Evolutionary conservation across 2,329 filamentous ascomycete species (phyloP), one percentile per base, ranked within the genome.

Genomic region (Diaporthe sp.): DNA sequence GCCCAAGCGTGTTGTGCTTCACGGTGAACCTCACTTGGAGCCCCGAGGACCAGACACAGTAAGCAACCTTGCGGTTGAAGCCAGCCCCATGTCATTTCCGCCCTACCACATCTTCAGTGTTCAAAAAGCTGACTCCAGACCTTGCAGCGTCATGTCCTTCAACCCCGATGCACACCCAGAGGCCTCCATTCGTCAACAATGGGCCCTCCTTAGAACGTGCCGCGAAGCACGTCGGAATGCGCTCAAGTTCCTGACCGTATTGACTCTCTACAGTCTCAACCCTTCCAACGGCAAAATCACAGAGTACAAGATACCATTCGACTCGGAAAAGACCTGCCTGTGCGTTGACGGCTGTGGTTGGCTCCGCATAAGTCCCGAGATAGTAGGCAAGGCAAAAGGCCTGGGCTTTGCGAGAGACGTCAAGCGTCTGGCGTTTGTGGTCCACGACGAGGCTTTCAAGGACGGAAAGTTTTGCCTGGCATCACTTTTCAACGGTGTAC

Each of bases 311-410:
- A 39, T 68, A 1, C 34, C 46, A 0, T 28, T 68, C 46, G 8
- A 53, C 46, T 25, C 37, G 10, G n/a, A 42, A 31, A 39, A 42
- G 2, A 53, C 65, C 8, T 53, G 31, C 46, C 4, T 53, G 3
- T 55, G 46, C 46, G 22, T 68, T 17, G 3, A 28, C 1, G 46
- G 31, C 4, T 37, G 31, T 7, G 3, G 0, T 22, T 31, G 6
- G 1, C 22, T 25, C 4, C 8, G 15, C 6, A 28, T 10, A 5
- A 1, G 3, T 7, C n/a, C 1, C 13, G n/a, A 25, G 13, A 42
- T 0, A 2, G 10, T 8, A 1, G 13, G 15, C 13, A 46, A 2
- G 4, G 10, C 28, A 19, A 51, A 2, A 1, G 62, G 62, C 12
- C 34, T 68, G 3, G 22, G 12, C 2, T 68, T 39, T 15, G 31